phyloP scores from a whole-genome alignment of 805 yeast species.

The Kazachstania taianensis region DNA sequence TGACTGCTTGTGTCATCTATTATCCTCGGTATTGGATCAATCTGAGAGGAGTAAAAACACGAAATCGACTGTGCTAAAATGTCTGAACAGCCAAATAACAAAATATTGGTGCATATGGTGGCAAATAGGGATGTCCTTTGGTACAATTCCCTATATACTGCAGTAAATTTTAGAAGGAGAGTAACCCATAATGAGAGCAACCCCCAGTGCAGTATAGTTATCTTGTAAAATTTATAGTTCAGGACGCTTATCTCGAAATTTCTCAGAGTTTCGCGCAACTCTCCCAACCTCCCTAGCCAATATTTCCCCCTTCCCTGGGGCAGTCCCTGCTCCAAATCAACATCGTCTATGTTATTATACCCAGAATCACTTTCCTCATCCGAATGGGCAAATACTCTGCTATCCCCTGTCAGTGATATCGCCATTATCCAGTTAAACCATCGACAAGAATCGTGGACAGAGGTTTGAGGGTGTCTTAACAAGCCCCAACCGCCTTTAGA shows the following conservation, averaged over 20 bases:
- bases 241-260: conserved; percentile 1
- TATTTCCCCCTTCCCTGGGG: too few species aligned
- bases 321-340: too few species aligned
- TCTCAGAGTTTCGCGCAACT: too few species aligned
- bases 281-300: too few species aligned
- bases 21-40: conserved; percentile 18
- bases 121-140: conserved; percentile 60
- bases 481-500: too few species aligned
- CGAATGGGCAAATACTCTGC: too few species aligned
- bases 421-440: too few species aligned
- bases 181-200: conserved; percentile 41
- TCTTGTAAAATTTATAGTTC: conserved; percentile 27
- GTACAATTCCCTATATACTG: conserved; percentile 51
- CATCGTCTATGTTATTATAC: too few species aligned
- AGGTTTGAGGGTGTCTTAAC: too few species aligned
- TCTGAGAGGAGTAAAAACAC: conserved; percentile 20
- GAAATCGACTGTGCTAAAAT: conserved; percentile 72
- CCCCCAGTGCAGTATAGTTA: conserved; percentile 49
- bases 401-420: too few species aligned
- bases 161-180: conserved; percentile 43
- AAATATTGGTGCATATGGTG: conserved; percentile 67
- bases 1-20: conserved; percentile 10
- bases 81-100: conserved; percentile 85
- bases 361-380: too few species aligned
- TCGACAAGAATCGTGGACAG: too few species aligned